A percentile compares a stretch with the other conserved stretches of the same genome.
phyloP scores from a whole-genome alignment of 2,329 filamentous ascomycete genomes.

The Trichoderma sp. region DNA sequence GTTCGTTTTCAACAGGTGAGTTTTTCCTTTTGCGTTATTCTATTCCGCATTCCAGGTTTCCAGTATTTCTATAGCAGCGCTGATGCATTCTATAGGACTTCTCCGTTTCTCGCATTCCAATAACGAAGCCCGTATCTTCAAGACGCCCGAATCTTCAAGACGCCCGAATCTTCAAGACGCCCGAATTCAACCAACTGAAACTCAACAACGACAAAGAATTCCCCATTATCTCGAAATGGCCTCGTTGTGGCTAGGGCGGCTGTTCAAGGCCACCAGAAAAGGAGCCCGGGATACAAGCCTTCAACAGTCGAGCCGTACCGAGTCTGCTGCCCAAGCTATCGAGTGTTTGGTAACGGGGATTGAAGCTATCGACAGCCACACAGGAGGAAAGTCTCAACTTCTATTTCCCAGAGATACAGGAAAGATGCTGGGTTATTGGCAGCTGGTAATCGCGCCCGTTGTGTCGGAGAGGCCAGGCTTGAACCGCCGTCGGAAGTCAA shows the following conservation, averaged over 20 bases:
- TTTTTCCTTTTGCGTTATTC: neutral
- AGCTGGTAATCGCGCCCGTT: neutral
- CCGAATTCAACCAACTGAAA: neutral
- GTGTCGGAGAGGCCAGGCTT: neutral
- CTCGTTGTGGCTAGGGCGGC: neutral
- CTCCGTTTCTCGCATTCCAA: neutral
- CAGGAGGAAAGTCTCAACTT: fast-evolving
- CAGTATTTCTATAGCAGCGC: neutral
- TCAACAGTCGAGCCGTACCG: neutral
- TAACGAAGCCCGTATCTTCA: neutral
- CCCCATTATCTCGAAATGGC: neutral
- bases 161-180: neutral
- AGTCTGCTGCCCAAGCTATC: neutral
- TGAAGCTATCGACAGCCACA: neutral
- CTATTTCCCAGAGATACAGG: neutral
- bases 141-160: neutral
- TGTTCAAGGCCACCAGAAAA: neutral
- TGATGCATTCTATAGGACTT: neutral
- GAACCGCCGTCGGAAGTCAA: neutral
- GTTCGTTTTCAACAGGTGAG: neutral
- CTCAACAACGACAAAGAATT: neutral
- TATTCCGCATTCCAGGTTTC: neutral
- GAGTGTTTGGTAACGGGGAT: neutral
- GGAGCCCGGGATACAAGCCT: neutral
- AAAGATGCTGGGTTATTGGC: neutral